phyloP scores from a whole-genome alignment of 176 grass and related monocot genomes.

The Musa itinerans region DNA sequence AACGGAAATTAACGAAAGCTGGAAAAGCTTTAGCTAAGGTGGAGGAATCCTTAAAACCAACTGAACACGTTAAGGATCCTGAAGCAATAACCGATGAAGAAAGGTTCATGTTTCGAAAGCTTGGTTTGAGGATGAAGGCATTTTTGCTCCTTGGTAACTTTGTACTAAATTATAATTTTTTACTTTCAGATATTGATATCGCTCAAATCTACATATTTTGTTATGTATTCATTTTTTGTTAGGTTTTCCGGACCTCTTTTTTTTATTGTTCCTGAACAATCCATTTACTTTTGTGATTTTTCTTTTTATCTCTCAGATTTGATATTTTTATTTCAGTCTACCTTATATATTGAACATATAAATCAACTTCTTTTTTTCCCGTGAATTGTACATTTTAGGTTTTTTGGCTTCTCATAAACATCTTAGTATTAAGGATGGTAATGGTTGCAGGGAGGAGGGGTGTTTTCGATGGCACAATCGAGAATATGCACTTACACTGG shows the following conservation, averaged over 20 bases:
- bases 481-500: slow-evolving; percentile 99
- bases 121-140: slow-evolving; percentile 81
- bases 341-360: not conserved
- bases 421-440: not conserved
- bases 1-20: slow-evolving; percentile 5
- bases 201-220: slow-evolving; percentile 4
- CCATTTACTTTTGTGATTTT: too few species aligned
- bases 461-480: slow-evolving; percentile 92
- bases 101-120: slow-evolving; percentile 82
- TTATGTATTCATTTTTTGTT: slow-evolving; percentile 2
- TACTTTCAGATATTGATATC: not conserved
- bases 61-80: slow-evolving; percentile 52
- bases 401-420: not conserved
- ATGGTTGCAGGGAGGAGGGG: slow-evolving; percentile 55
- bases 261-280: too few species aligned
- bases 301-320: not conserved
- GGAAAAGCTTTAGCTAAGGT: slow-evolving; percentile 44
- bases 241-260: not conserved
- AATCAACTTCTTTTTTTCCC: slow-evolving; percentile 3
- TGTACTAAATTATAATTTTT: slow-evolving; percentile 3
- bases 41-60: slow-evolving; percentile 72
- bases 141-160: slow-evolving; percentile 86
- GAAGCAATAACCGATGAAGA: slow-evolving; percentile 95
- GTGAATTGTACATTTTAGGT: not conserved
- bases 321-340: not conserved